phyloP scores from a whole-genome alignment of 768 basidiomycete genomes.

The Mycena albidolilacea region DNA sequence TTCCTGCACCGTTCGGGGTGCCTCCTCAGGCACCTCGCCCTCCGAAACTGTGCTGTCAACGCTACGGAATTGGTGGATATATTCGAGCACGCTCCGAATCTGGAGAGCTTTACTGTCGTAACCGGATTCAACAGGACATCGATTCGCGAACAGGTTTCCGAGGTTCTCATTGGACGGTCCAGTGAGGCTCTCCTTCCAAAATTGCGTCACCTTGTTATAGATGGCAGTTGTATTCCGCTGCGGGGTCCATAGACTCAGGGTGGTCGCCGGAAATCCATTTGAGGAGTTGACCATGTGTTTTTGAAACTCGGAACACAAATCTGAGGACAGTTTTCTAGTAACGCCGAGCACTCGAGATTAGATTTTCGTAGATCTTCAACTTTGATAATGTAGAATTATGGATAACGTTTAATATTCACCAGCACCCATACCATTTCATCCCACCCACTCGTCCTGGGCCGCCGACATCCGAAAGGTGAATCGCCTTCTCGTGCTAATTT shows the following conservation, averaged over 20 bases:
- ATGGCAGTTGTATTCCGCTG: not conserved
- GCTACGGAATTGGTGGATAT: not conserved
- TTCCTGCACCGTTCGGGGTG: slow-evolving; percentile 6
- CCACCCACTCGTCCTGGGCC: not conserved
- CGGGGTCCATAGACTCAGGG: no score
- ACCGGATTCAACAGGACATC: not conserved
- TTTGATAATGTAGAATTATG: no score
- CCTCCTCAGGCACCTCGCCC: not conserved
- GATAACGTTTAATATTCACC: no score
- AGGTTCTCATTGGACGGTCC: not conserved
- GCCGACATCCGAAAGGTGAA: not conserved
- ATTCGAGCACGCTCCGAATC: not conserved
- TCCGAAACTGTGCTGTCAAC: not conserved
- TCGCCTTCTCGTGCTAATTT: not conserved
- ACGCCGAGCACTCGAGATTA: no score
- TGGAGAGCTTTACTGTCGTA: not conserved
- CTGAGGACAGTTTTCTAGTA: no score
- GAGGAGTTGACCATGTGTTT: no score
- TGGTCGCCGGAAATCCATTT: no score
- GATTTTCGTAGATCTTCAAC: no score
- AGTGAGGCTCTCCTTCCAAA: not conserved
- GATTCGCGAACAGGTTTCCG: not conserved
- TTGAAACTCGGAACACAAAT: no score
- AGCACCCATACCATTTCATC: no score
- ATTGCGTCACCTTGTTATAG: not conserved